Conservation (phyloP, 441 rosid genomes). For the Adansonia rubrostipa region DNA sequence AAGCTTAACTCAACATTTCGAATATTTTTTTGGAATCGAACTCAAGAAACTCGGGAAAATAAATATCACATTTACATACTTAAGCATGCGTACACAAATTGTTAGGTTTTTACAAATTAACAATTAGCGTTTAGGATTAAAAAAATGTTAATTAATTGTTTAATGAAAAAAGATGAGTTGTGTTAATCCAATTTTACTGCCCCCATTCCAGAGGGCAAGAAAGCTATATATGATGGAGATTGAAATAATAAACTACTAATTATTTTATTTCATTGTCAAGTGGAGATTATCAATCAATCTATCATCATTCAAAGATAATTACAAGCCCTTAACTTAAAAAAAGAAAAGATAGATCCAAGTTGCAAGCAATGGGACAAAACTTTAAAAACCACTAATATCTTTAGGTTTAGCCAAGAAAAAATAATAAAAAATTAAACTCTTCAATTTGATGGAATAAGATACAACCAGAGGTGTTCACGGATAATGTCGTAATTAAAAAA, state of each 20-base stretch:
- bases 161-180: neutral
- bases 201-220: neutral
- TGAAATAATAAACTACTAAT: neutral
- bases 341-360: neutral
- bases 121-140: neutral
- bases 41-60: too few species aligned
- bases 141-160: neutral
- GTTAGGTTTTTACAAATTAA: too few species aligned
- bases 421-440: neutral
- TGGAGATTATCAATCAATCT: too few species aligned
- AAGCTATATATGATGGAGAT: neutral
- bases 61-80: too few species aligned
- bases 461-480: too few species aligned
- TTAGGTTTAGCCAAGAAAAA: neutral
- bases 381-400: neutral
- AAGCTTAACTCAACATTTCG: too few species aligned
- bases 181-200: neutral
- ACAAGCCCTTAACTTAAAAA: too few species aligned
- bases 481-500: too few species aligned
- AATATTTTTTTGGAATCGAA: too few species aligned
- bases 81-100: too few species aligned
- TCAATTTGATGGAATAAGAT: neutral
- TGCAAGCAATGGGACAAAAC: conserved; percentile 9
- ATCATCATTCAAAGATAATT: too few species aligned
- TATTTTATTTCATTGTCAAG: neutral